Evolutionary conservation across 148 eudicot genomes (phyloP).

Genomic region (Persicaria maculosa): DNA sequence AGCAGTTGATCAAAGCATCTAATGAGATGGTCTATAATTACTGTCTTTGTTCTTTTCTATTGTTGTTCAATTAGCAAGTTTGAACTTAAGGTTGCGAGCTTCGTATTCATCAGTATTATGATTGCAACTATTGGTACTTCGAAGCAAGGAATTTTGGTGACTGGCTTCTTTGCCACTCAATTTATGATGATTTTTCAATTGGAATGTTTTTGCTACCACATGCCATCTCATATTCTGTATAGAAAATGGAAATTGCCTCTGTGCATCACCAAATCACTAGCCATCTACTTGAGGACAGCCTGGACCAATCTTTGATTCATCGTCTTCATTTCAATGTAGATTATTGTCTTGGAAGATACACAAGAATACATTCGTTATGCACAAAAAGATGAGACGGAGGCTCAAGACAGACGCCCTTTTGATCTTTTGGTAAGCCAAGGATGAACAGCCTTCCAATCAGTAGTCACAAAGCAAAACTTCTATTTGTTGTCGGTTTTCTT

Average conservation of each 20-base stretch:
- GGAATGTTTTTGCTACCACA: no score
- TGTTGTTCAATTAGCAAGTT: not conserved
- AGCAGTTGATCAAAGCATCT: not conserved
- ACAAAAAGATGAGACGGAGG: constrained; percentile 61
- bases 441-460: not conserved
- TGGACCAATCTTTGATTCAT: not conserved
- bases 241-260: not conserved
- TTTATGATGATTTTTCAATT: no score
- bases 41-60: not conserved
- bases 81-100: not conserved
- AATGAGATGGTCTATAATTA: not conserved
- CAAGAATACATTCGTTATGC: constrained; percentile 72
- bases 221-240: no score
- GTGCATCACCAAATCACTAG: not conserved
- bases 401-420: constrained; percentile 67
- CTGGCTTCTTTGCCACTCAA: not conserved
- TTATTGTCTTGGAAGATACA: constrained; percentile 87
- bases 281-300: not conserved
- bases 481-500: constrained; percentile 4
- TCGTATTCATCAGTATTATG: not conserved
- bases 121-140: not conserved
- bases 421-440: constrained; percentile 76
- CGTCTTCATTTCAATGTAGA: constrained; percentile 32
- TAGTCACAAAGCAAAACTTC: not conserved
- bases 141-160: not conserved